Evolutionary conservation across 2,329 filamentous ascomycete genomes (phyloP).

Genomic region (Calonectria honghensis): DNA sequence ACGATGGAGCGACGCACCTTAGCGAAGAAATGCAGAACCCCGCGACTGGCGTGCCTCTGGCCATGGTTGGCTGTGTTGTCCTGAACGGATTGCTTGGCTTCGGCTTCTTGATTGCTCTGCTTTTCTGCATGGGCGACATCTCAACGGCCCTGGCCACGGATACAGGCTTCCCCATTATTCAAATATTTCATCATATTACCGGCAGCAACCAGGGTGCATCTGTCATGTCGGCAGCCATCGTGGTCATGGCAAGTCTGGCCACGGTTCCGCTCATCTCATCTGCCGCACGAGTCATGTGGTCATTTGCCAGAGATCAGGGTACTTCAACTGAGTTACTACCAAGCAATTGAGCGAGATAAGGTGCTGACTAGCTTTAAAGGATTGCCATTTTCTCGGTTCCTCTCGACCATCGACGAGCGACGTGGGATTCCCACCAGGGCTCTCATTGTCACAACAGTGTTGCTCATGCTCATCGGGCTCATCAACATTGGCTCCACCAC

Average conservation of each 20-base stretch:
- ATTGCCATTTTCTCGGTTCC: slow-evolving; percentile 40
- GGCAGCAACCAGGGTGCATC: slow-evolving; percentile 17
- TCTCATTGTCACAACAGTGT: slow-evolving; percentile 16
- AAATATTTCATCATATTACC: slow-evolving; percentile 43
- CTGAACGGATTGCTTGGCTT: slow-evolving; percentile 44
- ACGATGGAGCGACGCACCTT: slow-evolving; percentile 46
- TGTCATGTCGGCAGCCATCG: slow-evolving; percentile 32
- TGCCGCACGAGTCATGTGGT: slow-evolving; percentile 47
- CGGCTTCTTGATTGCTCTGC: slow-evolving; percentile 36
- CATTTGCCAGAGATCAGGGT: slow-evolving; percentile 48
- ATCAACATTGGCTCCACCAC: slow-evolving; percentile 51
- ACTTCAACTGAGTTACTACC: background rate
- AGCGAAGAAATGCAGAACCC: slow-evolving; percentile 49
- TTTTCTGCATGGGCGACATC: slow-evolving; percentile 47
- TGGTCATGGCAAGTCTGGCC: slow-evolving; percentile 40
- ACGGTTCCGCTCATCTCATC: slow-evolving; percentile 44
- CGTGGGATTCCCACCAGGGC: slow-evolving; percentile 41
- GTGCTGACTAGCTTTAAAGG: slow-evolving; percentile 22
- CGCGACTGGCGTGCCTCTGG: slow-evolving; percentile 35
- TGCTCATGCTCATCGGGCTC: slow-evolving; percentile 46
- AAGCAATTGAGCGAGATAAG: background rate
- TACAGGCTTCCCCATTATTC: slow-evolving; percentile 46
- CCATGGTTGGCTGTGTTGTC: slow-evolving; percentile 43
- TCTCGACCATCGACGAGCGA: slow-evolving; percentile 38
- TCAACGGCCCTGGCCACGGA: slow-evolving; percentile 28